Evolutionary conservation across 2,329 filamentous ascomycete genomes (phyloP).

Genomic region (Ceratocystiopsis minuta): DNA sequence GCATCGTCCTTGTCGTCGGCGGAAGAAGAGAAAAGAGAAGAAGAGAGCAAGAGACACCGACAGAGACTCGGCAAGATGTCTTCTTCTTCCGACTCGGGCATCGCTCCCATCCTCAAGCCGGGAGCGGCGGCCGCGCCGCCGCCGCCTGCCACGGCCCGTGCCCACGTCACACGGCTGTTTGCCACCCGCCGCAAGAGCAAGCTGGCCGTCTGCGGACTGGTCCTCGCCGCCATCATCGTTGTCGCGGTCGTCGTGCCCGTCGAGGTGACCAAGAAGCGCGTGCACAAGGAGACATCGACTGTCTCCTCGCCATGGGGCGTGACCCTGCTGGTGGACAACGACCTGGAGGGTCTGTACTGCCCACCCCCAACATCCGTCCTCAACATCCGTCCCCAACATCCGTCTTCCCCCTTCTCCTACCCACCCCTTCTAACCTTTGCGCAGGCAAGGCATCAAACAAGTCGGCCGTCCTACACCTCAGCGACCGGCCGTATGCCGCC

Average conservation of each 20-base stretch:
- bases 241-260: background rate
- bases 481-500: constrained; percentile 12
- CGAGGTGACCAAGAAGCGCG: background rate
- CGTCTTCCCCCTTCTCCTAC: too few relatives aligned
- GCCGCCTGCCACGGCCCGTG: too few relatives aligned
- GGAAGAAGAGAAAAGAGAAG: too few relatives aligned
- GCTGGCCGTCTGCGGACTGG: constrained; percentile 7
- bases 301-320: constrained; percentile 13
- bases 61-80: too few relatives aligned
- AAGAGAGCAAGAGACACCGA: too few relatives aligned
- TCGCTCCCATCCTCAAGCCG: too few relatives aligned
- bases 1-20: too few relatives aligned
- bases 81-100: too few relatives aligned
- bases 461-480: constrained; percentile 19
- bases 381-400: too few relatives aligned
- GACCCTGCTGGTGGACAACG: constrained; percentile 22
- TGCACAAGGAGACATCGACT: background rate
- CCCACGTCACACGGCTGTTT: constrained; percentile 1
- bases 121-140: too few relatives aligned
- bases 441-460: constrained; percentile 18
- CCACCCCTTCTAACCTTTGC: too few relatives aligned
- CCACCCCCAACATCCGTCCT: too few relatives aligned
- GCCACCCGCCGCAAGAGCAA: constrained; percentile 1
- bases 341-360: constrained; percentile 21
- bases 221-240: constrained; percentile 6